Evolutionary conservation across 805 yeast genomes (phyloP), one percentile per base, ranked within the genome.

Genomic region (Yamadazyma tumulicola): DNA sequence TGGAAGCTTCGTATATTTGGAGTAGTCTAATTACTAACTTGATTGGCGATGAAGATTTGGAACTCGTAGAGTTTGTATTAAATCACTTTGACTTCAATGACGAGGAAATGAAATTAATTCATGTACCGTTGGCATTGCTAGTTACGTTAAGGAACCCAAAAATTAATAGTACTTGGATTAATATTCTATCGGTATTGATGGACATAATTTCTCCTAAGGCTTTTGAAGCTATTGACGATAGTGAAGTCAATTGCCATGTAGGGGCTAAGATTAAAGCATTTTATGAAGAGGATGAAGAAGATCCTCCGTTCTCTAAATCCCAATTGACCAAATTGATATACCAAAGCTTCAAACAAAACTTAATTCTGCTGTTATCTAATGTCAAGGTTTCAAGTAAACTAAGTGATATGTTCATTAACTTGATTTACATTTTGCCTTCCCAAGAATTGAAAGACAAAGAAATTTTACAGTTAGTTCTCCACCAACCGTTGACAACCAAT

Each of bases 1-100:
- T 89, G 2, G 98, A 93, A 51, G 76, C 96, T 0, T 56, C 69
- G 18, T 74, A 73, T 18, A 89, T 93, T 4, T 91, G 96, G 89
- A 69, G 78, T 3, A 75, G 77, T 39, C 57, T 82, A 2, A 64
- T 31, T 6, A n/a, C 18, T 31, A 55, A 56, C 1, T 54, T 80
- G 18, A 54, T 79, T 3, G 35, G 52, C n/a, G 41, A 45, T 32
- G 46, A 4, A 55, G 72, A 25, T 46, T 76, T 15, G 72, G 67
- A 0, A 3, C 60, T 84, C 13, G 61, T 86, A 6, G 57, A 63
- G 4, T 89, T 80, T 54, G 68, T 85, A 12, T 43, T 87, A 9
- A 63, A 66, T 15, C 72, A 72, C 34, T 91, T 86, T 61, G 75
- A 85, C 43, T 77, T 88, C 19, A 75, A 74, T 26, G 98, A 91